These are phyloP conservation scores for Chaetomium globosum DNA, from an alignment of 2,329 filamentous ascomycete species.

Conservation along the genomic window DNA sequence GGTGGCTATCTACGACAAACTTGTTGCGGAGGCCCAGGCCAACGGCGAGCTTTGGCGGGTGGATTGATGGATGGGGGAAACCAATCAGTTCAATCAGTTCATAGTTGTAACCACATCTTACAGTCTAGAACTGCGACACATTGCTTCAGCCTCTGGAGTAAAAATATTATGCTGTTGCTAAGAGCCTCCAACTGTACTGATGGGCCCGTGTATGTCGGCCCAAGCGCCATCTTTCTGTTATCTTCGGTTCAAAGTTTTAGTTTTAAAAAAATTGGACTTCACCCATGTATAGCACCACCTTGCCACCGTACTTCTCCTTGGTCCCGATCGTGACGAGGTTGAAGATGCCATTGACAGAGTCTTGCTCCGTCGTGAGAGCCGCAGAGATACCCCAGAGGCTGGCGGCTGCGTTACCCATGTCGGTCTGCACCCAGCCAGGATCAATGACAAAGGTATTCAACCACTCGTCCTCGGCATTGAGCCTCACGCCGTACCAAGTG, in stretches of 20 bases:
- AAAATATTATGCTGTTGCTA: no score
- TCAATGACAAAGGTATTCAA: background rate
- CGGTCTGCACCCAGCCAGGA: constrained; percentile 29
- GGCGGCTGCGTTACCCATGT: constrained; percentile 23
- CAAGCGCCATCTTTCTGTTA: no score
- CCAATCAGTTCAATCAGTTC: no score
- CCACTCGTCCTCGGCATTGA: constrained; percentile 1
- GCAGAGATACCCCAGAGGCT: constrained; percentile 15
- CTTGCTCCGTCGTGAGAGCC: constrained; percentile 15
- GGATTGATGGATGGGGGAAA: constrained; percentile 16
- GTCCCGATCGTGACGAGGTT: constrained; percentile 44
- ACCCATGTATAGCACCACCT: constrained; percentile 19
- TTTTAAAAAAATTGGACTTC: background rate
- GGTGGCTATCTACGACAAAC: constrained; percentile 42
- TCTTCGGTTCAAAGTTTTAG: no score
- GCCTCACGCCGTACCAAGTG: background rate
- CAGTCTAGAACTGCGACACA: no score
- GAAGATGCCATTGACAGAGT: constrained; percentile 38
- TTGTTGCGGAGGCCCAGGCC: constrained; percentile 44
- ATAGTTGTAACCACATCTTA: no score
- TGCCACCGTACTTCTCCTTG: constrained; percentile 36
- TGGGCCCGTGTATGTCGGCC: no score
- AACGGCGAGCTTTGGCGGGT: constrained; percentile 39
- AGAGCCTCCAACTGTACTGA: no score
- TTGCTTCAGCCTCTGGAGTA: no score